Evolutionary conservation across 1,284 basidiomycete genomes (phyloP).

Genomic region (Apiotrichum laibachii): DNA sequence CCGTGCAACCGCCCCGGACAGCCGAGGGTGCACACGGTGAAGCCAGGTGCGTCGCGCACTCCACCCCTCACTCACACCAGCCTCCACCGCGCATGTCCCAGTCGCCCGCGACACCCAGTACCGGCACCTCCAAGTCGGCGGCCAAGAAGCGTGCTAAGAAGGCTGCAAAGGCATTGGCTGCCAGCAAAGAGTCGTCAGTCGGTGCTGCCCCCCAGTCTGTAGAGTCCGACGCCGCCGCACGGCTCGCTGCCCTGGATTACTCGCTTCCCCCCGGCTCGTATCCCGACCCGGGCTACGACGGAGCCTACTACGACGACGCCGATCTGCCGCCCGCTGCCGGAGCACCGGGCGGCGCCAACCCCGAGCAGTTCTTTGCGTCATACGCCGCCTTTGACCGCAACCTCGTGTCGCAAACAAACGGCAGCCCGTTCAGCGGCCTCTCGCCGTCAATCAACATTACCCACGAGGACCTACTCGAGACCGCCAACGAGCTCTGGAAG

Average conservation of each 20-base stretch:
- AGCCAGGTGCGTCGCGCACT: conserved; percentile 18
- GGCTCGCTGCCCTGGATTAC: conserved; percentile 2
- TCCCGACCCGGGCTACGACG: conserved; percentile 30
- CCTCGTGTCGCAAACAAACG: conserved; percentile 20
- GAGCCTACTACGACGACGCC: conserved; percentile 33
- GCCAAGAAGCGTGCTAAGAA: conserved; percentile 51
- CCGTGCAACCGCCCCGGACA: conserved; percentile 20
- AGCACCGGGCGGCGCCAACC: neutral
- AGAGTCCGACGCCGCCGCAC: neutral
- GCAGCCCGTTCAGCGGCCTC: conserved; percentile 32
- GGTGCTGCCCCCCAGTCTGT: conserved; percentile 3
- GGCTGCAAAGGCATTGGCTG: conserved; percentile 34
- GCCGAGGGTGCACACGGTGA: conserved; percentile 28
- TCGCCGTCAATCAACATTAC: conserved; percentile 44
- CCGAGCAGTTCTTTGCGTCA: conserved; percentile 23
- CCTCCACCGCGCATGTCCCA: conserved; percentile 38
- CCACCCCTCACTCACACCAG: conserved; percentile 9
- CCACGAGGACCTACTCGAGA: conserved; percentile 51
- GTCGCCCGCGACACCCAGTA: conserved; percentile 28
- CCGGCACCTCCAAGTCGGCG: conserved; percentile 47
- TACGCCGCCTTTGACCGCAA: conserved; percentile 20
- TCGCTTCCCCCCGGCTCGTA: conserved; percentile 16
- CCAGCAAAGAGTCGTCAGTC: conserved; percentile 7
- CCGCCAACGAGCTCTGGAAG: conserved; percentile 52
- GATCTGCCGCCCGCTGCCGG: conserved; percentile 18